Conservation (phyloP, 306 rosid genomes). For the Trifolium dubium region DNA sequence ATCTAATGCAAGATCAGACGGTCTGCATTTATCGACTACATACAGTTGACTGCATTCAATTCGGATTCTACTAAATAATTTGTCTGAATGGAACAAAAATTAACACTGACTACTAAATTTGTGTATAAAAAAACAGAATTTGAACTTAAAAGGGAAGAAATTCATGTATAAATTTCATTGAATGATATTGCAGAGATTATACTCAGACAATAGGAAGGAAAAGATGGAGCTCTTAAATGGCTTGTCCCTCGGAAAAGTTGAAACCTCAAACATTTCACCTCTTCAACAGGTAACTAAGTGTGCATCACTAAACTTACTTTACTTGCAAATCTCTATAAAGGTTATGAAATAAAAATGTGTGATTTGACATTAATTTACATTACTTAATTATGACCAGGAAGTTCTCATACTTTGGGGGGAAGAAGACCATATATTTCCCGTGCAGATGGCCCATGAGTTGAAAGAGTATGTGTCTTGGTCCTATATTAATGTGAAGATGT, state of each 20-base stretch:
- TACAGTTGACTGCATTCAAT: no score
- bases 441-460: slow-evolving; percentile 69
- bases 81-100: no score
- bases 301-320: background rate
- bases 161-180: no score
- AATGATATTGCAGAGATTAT: slow-evolving; percentile 58
- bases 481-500: background rate
- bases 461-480: slow-evolving; percentile 56
- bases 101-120: no score
- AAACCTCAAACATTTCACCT: slow-evolving; percentile 54
- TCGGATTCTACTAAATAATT: no score
- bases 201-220: slow-evolving; percentile 71
- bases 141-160: no score
- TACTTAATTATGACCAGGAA: slow-evolving; percentile 49
- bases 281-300: slow-evolving; percentile 58
- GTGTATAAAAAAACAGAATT: no score
- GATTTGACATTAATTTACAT: background rate
- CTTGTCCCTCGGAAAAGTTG: slow-evolving; percentile 63
- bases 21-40: no score
- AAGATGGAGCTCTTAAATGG: slow-evolving; percentile 79
- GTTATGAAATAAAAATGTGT: slow-evolving; percentile 13
- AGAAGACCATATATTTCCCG: slow-evolving; percentile 70
- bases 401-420: slow-evolving; percentile 89
- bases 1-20: no score
- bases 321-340: background rate